A percentile compares a stretch with the other conserved stretches of the same genome.
These are phyloP conservation scores for Elymus sibiricus DNA, from an alignment of 176 grass and related monocot species.

Conservation along the genomic window DNA sequence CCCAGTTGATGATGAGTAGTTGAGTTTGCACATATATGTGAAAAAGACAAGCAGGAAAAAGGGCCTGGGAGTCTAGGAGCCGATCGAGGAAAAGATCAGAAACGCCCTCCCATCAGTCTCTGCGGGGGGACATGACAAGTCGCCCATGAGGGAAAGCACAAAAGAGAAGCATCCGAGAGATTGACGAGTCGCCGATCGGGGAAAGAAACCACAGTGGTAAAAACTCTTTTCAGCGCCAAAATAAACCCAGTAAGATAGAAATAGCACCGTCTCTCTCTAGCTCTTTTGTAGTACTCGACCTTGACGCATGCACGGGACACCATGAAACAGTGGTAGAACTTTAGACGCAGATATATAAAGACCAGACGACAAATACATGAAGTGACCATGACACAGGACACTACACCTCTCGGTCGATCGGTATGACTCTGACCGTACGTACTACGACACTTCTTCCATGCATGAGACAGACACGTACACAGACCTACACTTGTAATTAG, in stretches of 20 bases:
- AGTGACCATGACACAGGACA: constrained; percentile 33
- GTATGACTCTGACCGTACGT: constrained; percentile 17
- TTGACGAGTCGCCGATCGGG: constrained; percentile 25
- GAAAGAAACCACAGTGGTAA: constrained; percentile 19
- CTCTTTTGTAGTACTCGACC: constrained; percentile 15
- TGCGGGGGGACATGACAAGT: constrained; percentile 35
- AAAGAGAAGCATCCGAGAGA: constrained; percentile 53
- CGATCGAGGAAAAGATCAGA: constrained; percentile 34
- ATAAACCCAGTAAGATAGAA: not conserved
- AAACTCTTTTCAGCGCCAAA: constrained; percentile 14
- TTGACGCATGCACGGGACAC: constrained; percentile 59
- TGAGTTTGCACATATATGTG: constrained; percentile 38
- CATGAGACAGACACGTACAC: not conserved
- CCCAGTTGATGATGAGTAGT: not conserved
- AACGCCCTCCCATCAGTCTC: not conserved
- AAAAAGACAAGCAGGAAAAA: constrained; percentile 46
- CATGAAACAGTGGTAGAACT: constrained; percentile 49
- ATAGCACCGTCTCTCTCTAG: not conserved
- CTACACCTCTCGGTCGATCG: not conserved
- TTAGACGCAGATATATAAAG: constrained; percentile 62
- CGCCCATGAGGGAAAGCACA: constrained; percentile 44
- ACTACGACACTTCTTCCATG: not conserved
- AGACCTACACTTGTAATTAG: not conserved
- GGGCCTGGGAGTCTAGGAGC: not conserved
- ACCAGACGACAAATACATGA: constrained; percentile 46